Base-by-base conservation (phyloP, 495 filamentous ascomycete genomes). In the Xylaria intraflava region DNA sequence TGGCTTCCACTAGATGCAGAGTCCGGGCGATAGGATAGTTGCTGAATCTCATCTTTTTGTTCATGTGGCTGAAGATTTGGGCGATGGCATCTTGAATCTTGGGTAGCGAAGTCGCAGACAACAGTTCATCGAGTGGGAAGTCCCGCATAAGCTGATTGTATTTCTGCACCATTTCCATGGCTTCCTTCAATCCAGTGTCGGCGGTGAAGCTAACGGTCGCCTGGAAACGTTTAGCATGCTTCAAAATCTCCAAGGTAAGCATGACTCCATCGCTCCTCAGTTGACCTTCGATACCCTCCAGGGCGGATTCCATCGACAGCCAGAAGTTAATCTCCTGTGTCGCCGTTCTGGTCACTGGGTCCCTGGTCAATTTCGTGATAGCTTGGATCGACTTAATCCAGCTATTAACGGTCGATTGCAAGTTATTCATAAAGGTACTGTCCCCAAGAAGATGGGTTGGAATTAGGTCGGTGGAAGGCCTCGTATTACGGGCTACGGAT, bases 131-230 rank as follows among this genome's bases (percentile, higher is more conserved):
- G 38, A 96, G 78, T 1, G 93, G 93, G 58, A 99, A 99, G 64
- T 97, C 94, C 40, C 93, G 83, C 91, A 99, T 96, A 14, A 97
- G 76, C 69, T 93, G 88, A 68, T 99, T 99, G 72, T 96, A 97
- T 64, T 95, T 96, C 72, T 96, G 90, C 33, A 97, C 93, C 71
- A 85, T 83, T 56, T 99, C 92, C 60, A 85, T 90, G 40, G 90
- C 89, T 65, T 97, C 94, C 67, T 90, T 93, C 66, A 99, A 71
- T 2, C 93, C 92, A 41, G 92, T 97, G 66, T 99, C 93, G 11
- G 92, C 85, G 39, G 82, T 83, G 64, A 99, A 99, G 76, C 94
- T 96, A 57, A 96, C 86, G 19, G 91, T 96, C 16, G 91, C 90
- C 69, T 94, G 88, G 64, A 95, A 96, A 49, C 94, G 87, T 70